Percentiles rank a stretch among this genome's conserved stretches.
Conservation (phyloP, 139 green algal genomes). For the Closterium sp. region DNA sequence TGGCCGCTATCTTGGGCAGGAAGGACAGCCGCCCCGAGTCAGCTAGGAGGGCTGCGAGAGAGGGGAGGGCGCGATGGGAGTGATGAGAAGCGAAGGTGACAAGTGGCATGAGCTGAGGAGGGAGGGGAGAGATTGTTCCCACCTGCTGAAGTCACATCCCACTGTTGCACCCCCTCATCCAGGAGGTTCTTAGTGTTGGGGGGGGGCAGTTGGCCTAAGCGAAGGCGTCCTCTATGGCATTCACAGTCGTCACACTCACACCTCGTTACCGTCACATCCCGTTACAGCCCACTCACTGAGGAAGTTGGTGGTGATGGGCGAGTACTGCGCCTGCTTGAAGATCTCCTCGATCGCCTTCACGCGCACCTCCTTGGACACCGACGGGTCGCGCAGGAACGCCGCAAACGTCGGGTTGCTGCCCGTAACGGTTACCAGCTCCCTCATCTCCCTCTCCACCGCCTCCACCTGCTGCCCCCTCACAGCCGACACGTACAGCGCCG, state of each 20-base stretch:
- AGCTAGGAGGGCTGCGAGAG: slow-evolving; percentile 59
- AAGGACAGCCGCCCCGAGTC: slow-evolving; percentile 70
- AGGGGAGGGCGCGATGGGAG: no score
- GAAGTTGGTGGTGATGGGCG: slow-evolving; percentile 40
- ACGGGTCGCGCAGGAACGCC: slow-evolving; percentile 37
- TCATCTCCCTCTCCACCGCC: slow-evolving; percentile 27
- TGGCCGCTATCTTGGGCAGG: slow-evolving; percentile 55
- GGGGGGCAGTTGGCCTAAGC: no score
- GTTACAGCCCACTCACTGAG: not conserved
- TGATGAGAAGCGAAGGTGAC: no score
- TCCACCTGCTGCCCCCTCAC: slow-evolving; percentile 36
- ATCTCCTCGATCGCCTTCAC: slow-evolving; percentile 34
- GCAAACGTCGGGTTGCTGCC: slow-evolving; percentile 9
- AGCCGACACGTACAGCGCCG: slow-evolving; percentile 45
- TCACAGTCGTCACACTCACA: not conserved
- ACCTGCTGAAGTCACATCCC: no score
- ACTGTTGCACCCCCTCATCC: no score
- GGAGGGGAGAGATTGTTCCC: no score
- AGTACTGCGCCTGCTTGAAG: slow-evolving; percentile 11
- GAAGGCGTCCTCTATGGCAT: not conserved
- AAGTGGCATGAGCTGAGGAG: no score
- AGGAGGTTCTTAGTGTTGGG: no score
- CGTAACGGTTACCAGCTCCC: slow-evolving; percentile 10
- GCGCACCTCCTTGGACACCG: not conserved
- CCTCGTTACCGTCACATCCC: not conserved